Evolutionary conservation across 208 protist species (phyloP).

Genomic region (Leishmania martiniquensis): DNA sequence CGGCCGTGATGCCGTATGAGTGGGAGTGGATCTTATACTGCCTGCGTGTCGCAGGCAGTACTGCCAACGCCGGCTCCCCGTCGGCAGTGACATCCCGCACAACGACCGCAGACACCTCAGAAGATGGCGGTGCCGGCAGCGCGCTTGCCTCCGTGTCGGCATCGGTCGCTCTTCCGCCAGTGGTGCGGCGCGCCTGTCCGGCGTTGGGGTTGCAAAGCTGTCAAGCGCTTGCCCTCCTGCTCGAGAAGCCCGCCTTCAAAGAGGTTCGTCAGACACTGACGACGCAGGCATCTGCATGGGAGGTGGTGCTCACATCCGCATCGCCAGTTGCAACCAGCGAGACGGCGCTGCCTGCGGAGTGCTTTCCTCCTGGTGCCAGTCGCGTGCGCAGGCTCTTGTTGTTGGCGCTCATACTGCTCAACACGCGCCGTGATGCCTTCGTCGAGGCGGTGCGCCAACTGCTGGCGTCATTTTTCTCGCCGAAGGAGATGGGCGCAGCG

Average conservation of each 20-base stretch:
- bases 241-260: slow-evolving; percentile 60
- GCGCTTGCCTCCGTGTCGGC: not conserved
- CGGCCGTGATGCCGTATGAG: slow-evolving; percentile 57
- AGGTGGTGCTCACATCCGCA: slow-evolving; percentile 48
- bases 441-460: slow-evolving; percentile 55
- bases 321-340: slow-evolving; percentile 43
- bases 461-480: slow-evolving; percentile 74
- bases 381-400: slow-evolving; percentile 60
- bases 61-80: not conserved
- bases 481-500: slow-evolving; percentile 16
- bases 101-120: not conserved
- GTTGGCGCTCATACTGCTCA: slow-evolving; percentile 66
- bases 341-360: slow-evolving; percentile 36
- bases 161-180: slow-evolving; percentile 18
- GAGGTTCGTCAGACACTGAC: slow-evolving; percentile 66
- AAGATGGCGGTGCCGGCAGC: not conserved
- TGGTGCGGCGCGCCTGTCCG: slow-evolving; percentile 37
- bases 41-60: slow-evolving; percentile 15
- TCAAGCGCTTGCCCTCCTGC: slow-evolving; percentile 45
- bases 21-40: slow-evolving; percentile 60
- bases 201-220: slow-evolving; percentile 31
- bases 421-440: slow-evolving; percentile 83
- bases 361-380: slow-evolving; percentile 39
- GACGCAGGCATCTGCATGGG: slow-evolving; percentile 51
- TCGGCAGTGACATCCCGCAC: not conserved